These are phyloP conservation scores for Cyberlindnera samutprakarnensis DNA, from an alignment of 805 yeast genomes.

Conservation along the genomic window DNA sequence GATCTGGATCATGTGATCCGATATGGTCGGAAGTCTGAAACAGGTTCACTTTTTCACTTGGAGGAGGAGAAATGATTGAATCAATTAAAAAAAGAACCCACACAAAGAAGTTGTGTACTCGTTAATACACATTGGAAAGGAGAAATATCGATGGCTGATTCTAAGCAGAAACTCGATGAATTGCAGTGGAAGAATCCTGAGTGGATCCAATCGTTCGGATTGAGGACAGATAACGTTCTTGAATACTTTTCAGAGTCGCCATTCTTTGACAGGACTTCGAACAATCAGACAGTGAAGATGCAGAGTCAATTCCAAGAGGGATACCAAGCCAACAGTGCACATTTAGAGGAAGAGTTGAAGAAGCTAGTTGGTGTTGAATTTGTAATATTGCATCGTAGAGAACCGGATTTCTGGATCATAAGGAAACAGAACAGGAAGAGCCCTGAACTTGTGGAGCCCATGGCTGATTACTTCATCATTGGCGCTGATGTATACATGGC, in stretches of 20 bases:
- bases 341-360: constrained; percentile 48
- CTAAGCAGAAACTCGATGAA: constrained; percentile 62
- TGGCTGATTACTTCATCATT: constrained; percentile 78
- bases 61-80: too few species aligned
- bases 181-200: constrained; percentile 97
- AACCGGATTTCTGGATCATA: constrained; percentile 90
- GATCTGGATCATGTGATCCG: too few species aligned
- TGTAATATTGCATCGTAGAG: constrained; percentile 63
- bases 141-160: constrained; percentile 10
- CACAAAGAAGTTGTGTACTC: too few species aligned
- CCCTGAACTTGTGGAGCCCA: constrained; percentile 41
- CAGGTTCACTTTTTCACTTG: too few species aligned
- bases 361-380: constrained; percentile 87
- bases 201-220: constrained; percentile 87
- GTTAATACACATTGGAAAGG: background rate
- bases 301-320: constrained; percentile 76
- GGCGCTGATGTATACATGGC: constrained; percentile 93
- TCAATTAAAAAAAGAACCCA: too few species aligned
- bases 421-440: constrained; percentile 67
- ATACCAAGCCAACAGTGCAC: constrained; percentile 25
- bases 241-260: constrained; percentile 94
- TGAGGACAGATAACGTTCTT: constrained; percentile 81
- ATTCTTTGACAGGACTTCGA: constrained; percentile 88
- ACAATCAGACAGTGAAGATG: constrained; percentile 92
- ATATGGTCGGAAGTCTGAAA: too few species aligned